phyloP scores from a whole-genome alignment of 2,329 filamentous ascomycete species.

The Beauveria rudraprayagi region DNA sequence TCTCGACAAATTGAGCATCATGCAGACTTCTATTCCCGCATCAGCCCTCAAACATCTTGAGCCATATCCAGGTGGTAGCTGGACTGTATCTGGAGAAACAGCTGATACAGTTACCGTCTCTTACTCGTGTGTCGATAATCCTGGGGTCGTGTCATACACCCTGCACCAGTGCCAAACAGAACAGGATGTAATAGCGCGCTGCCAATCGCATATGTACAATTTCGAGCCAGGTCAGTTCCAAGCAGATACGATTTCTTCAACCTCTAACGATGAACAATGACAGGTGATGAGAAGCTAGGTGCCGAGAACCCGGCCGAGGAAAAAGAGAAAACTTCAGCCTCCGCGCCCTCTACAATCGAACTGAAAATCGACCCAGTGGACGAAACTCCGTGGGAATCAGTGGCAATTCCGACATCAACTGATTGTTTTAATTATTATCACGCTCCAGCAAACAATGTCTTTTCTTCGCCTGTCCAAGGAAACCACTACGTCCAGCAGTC shows the following conservation, averaged over 20 bases:
- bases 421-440: not conserved
- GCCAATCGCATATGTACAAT: not conserved
- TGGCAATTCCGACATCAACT: not conserved
- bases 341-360: not conserved
- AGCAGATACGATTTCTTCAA: not conserved
- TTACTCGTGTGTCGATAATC: not conserved
- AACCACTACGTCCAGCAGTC: not conserved
- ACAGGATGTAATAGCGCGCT: not conserved
- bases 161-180: not conserved
- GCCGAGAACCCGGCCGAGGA: not conserved
- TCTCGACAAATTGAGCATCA: not conserved
- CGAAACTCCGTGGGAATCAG: not conserved
- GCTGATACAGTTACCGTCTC: not conserved
- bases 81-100: not conserved
- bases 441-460: not conserved
- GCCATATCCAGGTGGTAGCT: not conserved
- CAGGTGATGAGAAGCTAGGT: not conserved
- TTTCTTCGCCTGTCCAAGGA: not conserved
- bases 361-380: not conserved
- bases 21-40: not conserved
- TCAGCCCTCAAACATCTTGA: conserved; percentile 5
- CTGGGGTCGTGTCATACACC: not conserved
- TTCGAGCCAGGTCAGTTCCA: not conserved
- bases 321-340: not conserved
- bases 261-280: not conserved